phyloP scores from a whole-genome alignment of 768 basidiomycete genomes.

The Auricularia sp. region DNA sequence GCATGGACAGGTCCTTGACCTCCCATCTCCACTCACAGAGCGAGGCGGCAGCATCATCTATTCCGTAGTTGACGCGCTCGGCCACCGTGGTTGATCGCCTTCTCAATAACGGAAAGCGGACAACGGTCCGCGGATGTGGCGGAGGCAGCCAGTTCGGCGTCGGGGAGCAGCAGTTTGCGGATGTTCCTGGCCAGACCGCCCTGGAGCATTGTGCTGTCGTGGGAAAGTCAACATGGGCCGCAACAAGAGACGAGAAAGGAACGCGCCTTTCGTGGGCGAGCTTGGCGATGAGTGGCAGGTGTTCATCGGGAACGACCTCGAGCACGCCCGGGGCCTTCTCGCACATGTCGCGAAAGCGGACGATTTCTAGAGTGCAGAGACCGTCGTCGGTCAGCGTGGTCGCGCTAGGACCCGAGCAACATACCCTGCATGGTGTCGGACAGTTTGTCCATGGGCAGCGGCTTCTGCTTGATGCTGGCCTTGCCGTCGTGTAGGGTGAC shows the following conservation, averaged over 20 bases:
- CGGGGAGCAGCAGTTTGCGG: neutral
- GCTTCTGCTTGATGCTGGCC: slow-evolving; percentile 66
- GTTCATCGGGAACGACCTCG: slow-evolving; percentile 50
- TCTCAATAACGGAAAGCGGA: slow-evolving; percentile 44
- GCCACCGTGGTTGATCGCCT: slow-evolving; percentile 55
- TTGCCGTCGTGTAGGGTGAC: slow-evolving; percentile 39
- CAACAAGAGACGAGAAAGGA: neutral
- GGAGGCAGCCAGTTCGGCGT: slow-evolving; percentile 16
- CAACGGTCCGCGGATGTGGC: slow-evolving; percentile 28
- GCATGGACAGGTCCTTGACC: slow-evolving; percentile 52
- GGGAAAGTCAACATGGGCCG: slow-evolving; percentile 2
- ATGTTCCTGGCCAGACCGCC: neutral
- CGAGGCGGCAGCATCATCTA: slow-evolving; percentile 53
- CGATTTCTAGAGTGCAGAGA: slow-evolving; percentile 44
- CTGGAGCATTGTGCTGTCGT: neutral
- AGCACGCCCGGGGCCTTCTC: slow-evolving; percentile 47
- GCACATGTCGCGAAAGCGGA: slow-evolving; percentile 66
- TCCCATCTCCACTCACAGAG: slow-evolving; percentile 84
- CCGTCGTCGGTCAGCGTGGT: slow-evolving; percentile 8
- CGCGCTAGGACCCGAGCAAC: slow-evolving; percentile 12
- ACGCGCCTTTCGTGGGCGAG: slow-evolving; percentile 69
- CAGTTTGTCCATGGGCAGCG: slow-evolving; percentile 61
- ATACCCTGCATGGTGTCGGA: slow-evolving; percentile 76
- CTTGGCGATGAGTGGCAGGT: slow-evolving; percentile 70
- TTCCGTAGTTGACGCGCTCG: slow-evolving; percentile 70